Base-by-base conservation (phyloP, 768 basidiomycete species). In the Fomitopsis pulvina region DNA sequence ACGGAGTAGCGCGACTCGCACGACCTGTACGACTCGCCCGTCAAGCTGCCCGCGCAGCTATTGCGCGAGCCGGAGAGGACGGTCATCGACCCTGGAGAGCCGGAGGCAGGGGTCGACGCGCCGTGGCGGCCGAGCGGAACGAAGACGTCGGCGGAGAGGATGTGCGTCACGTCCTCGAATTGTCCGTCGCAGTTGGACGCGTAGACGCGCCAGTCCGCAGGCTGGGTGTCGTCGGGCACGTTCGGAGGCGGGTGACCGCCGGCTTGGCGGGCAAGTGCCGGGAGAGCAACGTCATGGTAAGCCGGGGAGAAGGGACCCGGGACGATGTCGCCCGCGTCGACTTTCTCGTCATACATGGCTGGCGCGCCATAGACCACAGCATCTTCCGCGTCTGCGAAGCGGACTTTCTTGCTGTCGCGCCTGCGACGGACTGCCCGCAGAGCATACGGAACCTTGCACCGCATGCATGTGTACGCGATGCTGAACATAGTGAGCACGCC, bases 1-100 rank as follows among this genome's bases (percentile, higher is more conserved):
- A 41, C 51, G 28, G 59, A 60, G 58, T 64, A 64, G 22, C 56
- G 52, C 48, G 60, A 62, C 49, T 61, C 60, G 52, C 63, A 61
- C 18, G 63, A 59, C 27, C 56, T 51, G 54, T 59, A 62, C 37
- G 60, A 62, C 50, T 59, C 56, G 24, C 59, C 62, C 28, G 54
- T 57, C 47, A 61, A 42, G 51, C 60, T 63, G 9, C 53, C 52
- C 11, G 54, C 57, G 43, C 60, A 18, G 21, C 18, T 32, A 12
- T 46, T 24, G 4, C 28, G 30, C 14, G 45, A 18, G 30, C 14
- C 45, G 10, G 45, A 46, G 21, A 46, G 20, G 21, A 37, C 30
- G 18, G 45, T 34, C 28, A 32, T 26, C 7, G 16, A 27, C 20
- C 41, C 42, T 7, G 11, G 30, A 2, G 20, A 24, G 20, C 51